These are phyloP conservation scores for Pulicaria dysenterica DNA, from an alignment of 129 eudicot genomes.

Conservation along the genomic window DNA sequence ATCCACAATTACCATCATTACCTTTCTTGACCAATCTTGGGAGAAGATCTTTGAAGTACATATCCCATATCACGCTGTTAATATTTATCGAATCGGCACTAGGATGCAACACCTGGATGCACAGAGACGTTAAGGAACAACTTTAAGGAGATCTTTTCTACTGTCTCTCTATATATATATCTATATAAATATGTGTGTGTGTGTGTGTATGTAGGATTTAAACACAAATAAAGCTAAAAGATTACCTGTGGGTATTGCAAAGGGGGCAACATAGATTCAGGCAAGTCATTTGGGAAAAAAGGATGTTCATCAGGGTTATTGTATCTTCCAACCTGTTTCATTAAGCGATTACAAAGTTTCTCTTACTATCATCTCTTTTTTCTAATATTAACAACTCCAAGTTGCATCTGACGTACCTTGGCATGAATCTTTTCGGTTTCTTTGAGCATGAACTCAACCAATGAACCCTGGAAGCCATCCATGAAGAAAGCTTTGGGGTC, in stretches of 20 bases:
- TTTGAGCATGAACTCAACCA: constrained; percentile 82
- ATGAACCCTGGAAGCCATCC: constrained; percentile 77
- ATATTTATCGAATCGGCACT: constrained; percentile 67
- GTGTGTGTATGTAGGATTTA: not conserved
- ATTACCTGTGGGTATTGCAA: constrained; percentile 81
- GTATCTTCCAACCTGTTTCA: constrained; percentile 81
- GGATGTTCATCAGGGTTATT: constrained; percentile 95
- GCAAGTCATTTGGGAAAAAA: constrained; percentile 78
- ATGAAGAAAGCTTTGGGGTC: constrained; percentile 70
- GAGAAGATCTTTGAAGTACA: constrained; percentile 76
- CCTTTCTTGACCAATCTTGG: constrained; percentile 83
- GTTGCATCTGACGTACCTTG: constrained; percentile 44
- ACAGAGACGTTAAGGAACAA: constrained; percentile 10
- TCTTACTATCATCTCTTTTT: constrained; percentile 1
- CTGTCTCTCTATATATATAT: too few species aligned
- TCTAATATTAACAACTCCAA: constrained; percentile 8
- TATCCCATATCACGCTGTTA: constrained; percentile 67
- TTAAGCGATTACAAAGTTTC: constrained; percentile 23
- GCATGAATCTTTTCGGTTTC: constrained; percentile 98
- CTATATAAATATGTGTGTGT: too few species aligned
- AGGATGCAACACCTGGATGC: constrained; percentile 74
- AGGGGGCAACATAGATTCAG: constrained; percentile 87
- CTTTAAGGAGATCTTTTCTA: not conserved
- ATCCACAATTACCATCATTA: constrained; percentile 79
- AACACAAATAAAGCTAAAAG: constrained; percentile 15